Evolutionary conservation across 192 early-diverging fungal genomes (phyloP).

Genomic region (Fimicolochytrium jonesii): DNA sequence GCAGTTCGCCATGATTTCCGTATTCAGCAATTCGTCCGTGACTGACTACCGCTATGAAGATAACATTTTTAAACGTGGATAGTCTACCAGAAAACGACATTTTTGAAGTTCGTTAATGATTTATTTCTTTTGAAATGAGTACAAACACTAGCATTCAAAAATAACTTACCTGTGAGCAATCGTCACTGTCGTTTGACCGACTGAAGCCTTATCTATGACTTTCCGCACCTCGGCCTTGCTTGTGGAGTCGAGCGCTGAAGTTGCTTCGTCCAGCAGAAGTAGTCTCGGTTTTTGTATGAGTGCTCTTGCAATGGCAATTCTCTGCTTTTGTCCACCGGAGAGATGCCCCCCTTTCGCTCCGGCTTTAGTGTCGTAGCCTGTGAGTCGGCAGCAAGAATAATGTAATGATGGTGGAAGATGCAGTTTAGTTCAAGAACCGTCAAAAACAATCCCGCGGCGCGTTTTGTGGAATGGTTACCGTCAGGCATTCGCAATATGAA

Average conservation of each 20-base stretch:
- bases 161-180: conserved; percentile 47
- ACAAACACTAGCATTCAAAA: too few relatives aligned
- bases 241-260: conserved; percentile 41
- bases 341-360: conserved; percentile 27
- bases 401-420: too few relatives aligned
- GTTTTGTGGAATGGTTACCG: too few relatives aligned
- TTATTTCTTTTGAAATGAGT: too few relatives aligned
- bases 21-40: conserved; percentile 60
- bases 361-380: conserved; percentile 30
- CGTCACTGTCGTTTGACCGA: conserved; percentile 37
- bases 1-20: conserved; percentile 62
- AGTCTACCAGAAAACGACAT: neutral
- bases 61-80: conserved; percentile 69
- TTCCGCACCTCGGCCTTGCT: conserved; percentile 51
- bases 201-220: conserved; percentile 41
- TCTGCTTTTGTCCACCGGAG: conserved; percentile 42
- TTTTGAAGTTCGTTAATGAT: too few relatives aligned
- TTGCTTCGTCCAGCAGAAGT: too few relatives aligned
- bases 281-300: conserved; percentile 85
- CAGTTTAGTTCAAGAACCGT: too few relatives aligned
- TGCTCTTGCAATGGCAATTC: conserved; percentile 54
- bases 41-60: conserved; percentile 66
- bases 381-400: too few relatives aligned
- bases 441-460: too few relatives aligned
- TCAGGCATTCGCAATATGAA: too few relatives aligned